Evolutionary conservation across 768 basidiomycete species (phyloP).

Genomic region (Cystobasidiopsis lactophilus): DNA sequence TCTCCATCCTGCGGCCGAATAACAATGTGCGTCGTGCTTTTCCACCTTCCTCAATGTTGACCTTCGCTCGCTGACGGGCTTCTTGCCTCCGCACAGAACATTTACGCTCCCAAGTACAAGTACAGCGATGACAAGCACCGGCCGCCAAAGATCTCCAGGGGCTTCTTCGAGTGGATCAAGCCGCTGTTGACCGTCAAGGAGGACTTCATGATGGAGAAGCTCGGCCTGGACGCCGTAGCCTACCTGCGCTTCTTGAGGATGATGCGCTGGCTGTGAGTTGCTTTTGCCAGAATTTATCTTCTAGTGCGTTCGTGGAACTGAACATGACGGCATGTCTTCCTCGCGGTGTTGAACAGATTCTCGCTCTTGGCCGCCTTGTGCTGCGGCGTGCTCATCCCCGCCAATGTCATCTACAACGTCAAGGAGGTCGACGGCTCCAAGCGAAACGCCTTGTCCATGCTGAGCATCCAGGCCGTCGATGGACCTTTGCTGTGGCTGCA

Average conservation of each 20-base stretch:
- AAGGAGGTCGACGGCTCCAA: slow-evolving; percentile 33
- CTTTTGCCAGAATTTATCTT: no score
- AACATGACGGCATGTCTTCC: not conserved
- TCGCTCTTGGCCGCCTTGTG: slow-evolving; percentile 38
- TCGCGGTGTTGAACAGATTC: slow-evolving; percentile 33
- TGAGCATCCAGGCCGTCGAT: slow-evolving; percentile 19
- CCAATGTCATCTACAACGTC: slow-evolving; percentile 69
- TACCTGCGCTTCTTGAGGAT: slow-evolving; percentile 81
- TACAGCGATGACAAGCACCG: slow-evolving; percentile 27
- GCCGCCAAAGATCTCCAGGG: slow-evolving; percentile 44
- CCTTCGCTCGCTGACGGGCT: not conserved
- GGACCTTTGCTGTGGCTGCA: slow-evolving; percentile 15
- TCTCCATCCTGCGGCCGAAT: slow-evolving; percentile 67
- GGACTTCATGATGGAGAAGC: slow-evolving; percentile 32
- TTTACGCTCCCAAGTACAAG: slow-evolving; percentile 18
- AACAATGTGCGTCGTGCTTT: slow-evolving; percentile 28
- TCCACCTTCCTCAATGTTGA: no score
- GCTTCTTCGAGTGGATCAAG: slow-evolving; percentile 47
- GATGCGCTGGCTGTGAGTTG: slow-evolving; percentile 15
- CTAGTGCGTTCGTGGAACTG: not conserved
- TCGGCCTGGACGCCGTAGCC: slow-evolving; percentile 79
- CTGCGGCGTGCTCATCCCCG: slow-evolving; percentile 56
- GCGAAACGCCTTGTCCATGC: slow-evolving; percentile 26
- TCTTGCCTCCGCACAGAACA: no score
- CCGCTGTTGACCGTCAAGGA: slow-evolving; percentile 15